Base-by-base conservation (phyloP, 2,329 filamentous ascomycete species). In the Elsinoe fawcettii region DNA sequence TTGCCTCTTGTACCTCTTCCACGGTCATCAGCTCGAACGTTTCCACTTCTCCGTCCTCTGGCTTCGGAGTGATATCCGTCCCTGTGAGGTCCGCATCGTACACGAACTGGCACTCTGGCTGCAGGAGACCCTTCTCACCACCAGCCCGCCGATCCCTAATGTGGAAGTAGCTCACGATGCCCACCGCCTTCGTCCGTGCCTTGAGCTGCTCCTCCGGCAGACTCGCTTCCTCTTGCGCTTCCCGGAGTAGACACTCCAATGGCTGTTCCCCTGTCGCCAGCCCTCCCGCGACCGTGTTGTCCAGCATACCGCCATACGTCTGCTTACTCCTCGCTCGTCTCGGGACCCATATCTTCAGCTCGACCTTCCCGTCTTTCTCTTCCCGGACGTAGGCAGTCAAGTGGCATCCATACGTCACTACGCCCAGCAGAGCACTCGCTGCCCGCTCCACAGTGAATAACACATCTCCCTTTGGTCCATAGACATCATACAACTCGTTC, bases 211-310 rank as follows among this genome's bases (percentile, higher is more conserved):
- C 74, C 59, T 85, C 87, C 0, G 88, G 80, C 18, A 99, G 73
- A 36, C 84, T 87, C 1, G 93, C 95, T 70, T 99, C 93, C 73
- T 99, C 93, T 62, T 85, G 85, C 2, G 86, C 86, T 72, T 99
- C 93, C 56, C 92, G 83, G 18, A 96, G 79, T 55, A 96, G 74
- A 69, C 87, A 90, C 67, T 92, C 90, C 51, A 90, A 86, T 0
- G 88, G 87, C 20, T 79, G 79, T 70, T 96, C 91, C 12, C 85
- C 87, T 0, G 88, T 88, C 69, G 86, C 84, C 63, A 97, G 84
- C 0, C 90, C 88, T 2, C 88, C 88, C 0, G 91, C 93, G 5
- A 95, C 93, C 1, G 90, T 90, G 70, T 97, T 99, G 71, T 99
- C 93, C 63, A 99, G 77, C 77, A 96, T 91, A n/a, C 87, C 81